phyloP scores from a whole-genome alignment of 495 filamentous ascomycete genomes.

The Halenospora varia region DNA sequence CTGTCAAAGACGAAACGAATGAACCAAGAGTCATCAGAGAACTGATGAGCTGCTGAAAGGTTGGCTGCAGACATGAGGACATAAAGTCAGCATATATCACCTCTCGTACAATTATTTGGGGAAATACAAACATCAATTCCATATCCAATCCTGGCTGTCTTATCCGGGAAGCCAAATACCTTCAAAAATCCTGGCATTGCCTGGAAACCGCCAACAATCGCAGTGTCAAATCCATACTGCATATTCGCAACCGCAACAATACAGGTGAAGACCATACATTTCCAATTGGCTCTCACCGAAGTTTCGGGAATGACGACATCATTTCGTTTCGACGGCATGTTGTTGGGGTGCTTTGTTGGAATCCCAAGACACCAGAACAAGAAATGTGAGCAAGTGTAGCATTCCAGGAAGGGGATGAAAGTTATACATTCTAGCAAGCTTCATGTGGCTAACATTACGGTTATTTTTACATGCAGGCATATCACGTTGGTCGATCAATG shows the following conservation, averaged over 20 bases:
- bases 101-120: too few species aligned
- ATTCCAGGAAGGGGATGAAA: too few species aligned
- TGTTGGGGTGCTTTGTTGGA: too few species aligned
- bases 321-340: neutral
- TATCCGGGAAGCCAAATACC: constrained; percentile 32
- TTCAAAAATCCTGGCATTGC: constrained; percentile 55
- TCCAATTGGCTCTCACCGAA: constrained; percentile 8
- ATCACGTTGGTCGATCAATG: too few species aligned
- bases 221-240: constrained; percentile 13
- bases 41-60: constrained; percentile 50
- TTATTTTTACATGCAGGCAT: too few species aligned
- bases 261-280: constrained; percentile 7
- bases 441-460: too few species aligned
- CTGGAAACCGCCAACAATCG: constrained; percentile 39
- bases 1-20: constrained; percentile 50
- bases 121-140: constrained; percentile 34
- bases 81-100: too few species aligned
- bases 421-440: too few species aligned
- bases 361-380: too few species aligned
- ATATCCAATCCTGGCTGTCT: constrained; percentile 42
- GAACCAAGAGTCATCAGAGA: constrained; percentile 56
- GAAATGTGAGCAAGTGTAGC: too few species aligned
- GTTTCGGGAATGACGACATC: constrained; percentile 1
- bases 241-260: constrained; percentile 6
- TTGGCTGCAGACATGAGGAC: too few species aligned